Percentiles rank a stretch among this genome's conserved stretches.
Conservation (phyloP, 2,329 filamentous ascomycete species). For the Ophiocordyceps polyrhachis-furcata region DNA sequence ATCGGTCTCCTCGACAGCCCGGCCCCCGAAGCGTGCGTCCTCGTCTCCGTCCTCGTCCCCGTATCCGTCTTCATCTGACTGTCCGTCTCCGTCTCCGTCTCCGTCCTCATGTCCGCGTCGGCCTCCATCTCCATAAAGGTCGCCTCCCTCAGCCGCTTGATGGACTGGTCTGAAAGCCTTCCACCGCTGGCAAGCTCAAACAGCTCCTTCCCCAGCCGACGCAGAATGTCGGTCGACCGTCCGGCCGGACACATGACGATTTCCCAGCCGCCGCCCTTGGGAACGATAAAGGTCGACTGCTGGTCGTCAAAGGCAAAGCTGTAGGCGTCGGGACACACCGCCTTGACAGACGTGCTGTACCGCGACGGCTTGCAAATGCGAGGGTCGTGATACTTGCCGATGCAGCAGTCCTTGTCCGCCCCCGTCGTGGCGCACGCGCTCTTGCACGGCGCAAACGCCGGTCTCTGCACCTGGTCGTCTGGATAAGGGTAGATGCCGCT, state of each 20-base stretch:
- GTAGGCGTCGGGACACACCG: slow-evolving; percentile 68
- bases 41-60: neutral
- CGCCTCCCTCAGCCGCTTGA: slow-evolving; percentile 14
- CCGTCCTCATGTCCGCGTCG: neutral
- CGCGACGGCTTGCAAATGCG: slow-evolving; percentile 44
- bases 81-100: slow-evolving; percentile 16
- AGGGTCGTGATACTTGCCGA: slow-evolving; percentile 45
- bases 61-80: slow-evolving; percentile 10
- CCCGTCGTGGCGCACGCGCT: slow-evolving; percentile 57
- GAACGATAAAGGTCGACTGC: slow-evolving; percentile 41
- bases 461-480: slow-evolving; percentile 51
- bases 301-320: slow-evolving; percentile 50
- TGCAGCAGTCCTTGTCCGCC: slow-evolving; percentile 53
- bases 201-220: slow-evolving; percentile 30
- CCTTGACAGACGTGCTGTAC: slow-evolving; percentile 54
- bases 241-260: slow-evolving; percentile 57
- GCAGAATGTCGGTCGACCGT: slow-evolving; percentile 39
- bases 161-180: slow-evolving; percentile 14
- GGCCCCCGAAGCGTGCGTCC: neutral
- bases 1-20: slow-evolving; percentile 4
- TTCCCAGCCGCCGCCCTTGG: slow-evolving; percentile 56
- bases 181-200: slow-evolving; percentile 25
- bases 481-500: slow-evolving; percentile 67
- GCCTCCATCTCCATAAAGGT: slow-evolving; percentile 16
- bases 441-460: slow-evolving; percentile 58